These are phyloP conservation scores for Rubia peregrina DNA, from an alignment of 305 asterid species.

Conservation along the genomic window DNA sequence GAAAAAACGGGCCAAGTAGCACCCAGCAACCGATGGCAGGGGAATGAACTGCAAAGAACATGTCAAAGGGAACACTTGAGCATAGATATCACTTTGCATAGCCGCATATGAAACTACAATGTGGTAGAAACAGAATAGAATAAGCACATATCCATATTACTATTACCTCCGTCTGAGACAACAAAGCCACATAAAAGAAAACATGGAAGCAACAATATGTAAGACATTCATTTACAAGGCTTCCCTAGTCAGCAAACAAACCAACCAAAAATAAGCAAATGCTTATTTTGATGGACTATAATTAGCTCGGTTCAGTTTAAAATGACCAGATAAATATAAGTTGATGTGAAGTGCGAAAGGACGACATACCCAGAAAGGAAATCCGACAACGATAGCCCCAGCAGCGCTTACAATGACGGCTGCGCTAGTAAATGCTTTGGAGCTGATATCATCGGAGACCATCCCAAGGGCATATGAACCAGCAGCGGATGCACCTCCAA, in stretches of 20 bases:
- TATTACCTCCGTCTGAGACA: neutral
- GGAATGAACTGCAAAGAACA: conserved; percentile 76
- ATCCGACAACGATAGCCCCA: conserved; percentile 88
- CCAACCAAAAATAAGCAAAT: neutral
- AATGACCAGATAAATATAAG: neutral
- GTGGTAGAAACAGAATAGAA: conserved; percentile 15
- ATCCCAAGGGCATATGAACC: conserved; percentile 80
- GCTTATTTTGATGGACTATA: neutral
- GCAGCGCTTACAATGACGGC: conserved; percentile 81
- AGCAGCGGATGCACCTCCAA: conserved; percentile 88
- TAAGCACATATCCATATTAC: neutral
- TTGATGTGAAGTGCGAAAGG: neutral
- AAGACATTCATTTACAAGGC: neutral
- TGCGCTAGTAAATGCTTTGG: conserved; percentile 59
- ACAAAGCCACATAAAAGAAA: neutral
- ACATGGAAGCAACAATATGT: neutral
- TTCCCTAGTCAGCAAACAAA: neutral
- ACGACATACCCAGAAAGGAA: conserved; percentile 69
- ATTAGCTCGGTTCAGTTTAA: neutral
- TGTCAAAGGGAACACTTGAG: conserved; percentile 17
- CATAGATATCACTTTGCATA: conserved; percentile 9
- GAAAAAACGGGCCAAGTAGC: conserved; percentile 87
- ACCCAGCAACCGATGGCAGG: conserved; percentile 88
- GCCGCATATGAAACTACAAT: neutral
- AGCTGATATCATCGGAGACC: conserved; percentile 78